Base-by-base conservation (phyloP, 176 grass and related monocot species). In the Triticum dicoccoides region DNA sequence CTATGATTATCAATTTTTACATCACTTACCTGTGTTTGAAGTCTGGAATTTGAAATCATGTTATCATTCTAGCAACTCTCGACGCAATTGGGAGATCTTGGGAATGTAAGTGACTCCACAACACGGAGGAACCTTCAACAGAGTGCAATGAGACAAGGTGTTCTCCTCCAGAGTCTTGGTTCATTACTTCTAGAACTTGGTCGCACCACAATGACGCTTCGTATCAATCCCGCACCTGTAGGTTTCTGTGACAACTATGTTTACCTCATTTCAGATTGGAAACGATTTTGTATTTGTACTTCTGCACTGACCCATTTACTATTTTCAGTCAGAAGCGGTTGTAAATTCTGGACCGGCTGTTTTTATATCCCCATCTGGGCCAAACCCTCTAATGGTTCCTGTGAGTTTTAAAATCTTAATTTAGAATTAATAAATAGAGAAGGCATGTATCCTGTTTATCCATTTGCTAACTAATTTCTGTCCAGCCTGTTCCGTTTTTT, bases 371-470 rank as follows among this genome's bases (percentile, higher is more conserved):
- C 90, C 92, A 84, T 90, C 89, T 88, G 94, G 92, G 17, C 94
- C 97, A 80, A 99, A 96, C 87, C 94, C 94, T 77, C 84, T 99
- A 86, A 96, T 99, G 97, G 97, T 96, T 94, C 94, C 92, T 82
- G 97, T 99, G 69, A 87, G 86, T 86, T 81, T 27, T 77, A 35
- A 29, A 63, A 76, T 21, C 51, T 88, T 83, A 82, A 68, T 69
- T 68, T 49, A 82, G 18, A 29, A 80, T 56, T 66, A 76, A 80
- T 81, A 45, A 29, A 87, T 86, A 71, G 47, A 80, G 27, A 84
- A 11, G 17, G 72, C 27, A 23, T 39, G 63, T 71, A 42, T 69
- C 13, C 32, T 83, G 34, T 82, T 65, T 88, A 4, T 27, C 17
- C 24, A 15, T 66, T 51, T 73, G 29, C 87, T 92, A 82, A 87